Base-by-base conservation (phyloP, 1,284 basidiomycete genomes). In the Pholiota adiposa region DNA sequence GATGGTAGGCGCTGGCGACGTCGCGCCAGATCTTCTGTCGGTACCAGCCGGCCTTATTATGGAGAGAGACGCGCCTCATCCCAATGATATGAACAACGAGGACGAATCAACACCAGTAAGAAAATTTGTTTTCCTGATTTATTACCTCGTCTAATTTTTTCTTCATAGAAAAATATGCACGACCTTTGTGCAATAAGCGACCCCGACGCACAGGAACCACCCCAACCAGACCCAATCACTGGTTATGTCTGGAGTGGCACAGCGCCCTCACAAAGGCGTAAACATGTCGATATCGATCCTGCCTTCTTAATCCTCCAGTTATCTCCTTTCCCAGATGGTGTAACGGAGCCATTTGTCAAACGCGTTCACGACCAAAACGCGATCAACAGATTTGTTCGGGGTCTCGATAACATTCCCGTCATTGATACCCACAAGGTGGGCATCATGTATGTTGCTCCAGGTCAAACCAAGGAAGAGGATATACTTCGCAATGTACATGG, bases 351-450 rank as follows among this genome's bases (percentile, higher is more conserved):
- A 4, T 65, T 70, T 33, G 68, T 78, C 44, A 81, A 77, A 53
- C 77, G 82, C 55, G 85, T 92, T 50, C 78, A 83, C 1, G 86
- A 94, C 36, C 75, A 86, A 2, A 67, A 72, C 21, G 73, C 89
- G n/a, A 55, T 67, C 14, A 73, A 81, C 2, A 72, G 74, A 23
- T 85, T 89, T 66, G 81, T 96, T 65, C 81, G 85, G 14, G 85
- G 83, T 3, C 82, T 99, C 33, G 96, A 98, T 69, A 82, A 86
- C 44, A 92, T 93, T 54, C 96, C 96, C 0, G 96, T 98, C 63
- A 97, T 99, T 64, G 97, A 99, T 74, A 97, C 95, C 1, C 94
- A 98, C 77, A 97, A 97, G 76, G 92, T 99, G 41, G 97, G 96
- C 2, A 92, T 99, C 40, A 81, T 99, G 75, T 99, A 98, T 71